Conservation (phyloP, 179 eudicot genomes). For the Nepenthes alata region DNA sequence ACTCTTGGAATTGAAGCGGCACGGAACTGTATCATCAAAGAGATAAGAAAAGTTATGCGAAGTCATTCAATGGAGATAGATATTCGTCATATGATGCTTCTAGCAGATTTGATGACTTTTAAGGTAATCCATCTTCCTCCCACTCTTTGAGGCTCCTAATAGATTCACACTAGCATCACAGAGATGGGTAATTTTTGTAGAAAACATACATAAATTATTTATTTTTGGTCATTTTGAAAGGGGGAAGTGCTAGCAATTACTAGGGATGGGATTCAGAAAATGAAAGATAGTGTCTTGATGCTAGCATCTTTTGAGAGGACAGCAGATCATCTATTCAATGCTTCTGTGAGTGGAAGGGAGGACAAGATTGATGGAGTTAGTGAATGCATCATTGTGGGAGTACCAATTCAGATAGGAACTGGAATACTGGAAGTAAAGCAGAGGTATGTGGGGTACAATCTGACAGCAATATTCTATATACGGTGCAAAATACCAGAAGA, state of each 20-base stretch:
- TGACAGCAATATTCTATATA: no score
- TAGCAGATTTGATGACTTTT: slow-evolving; percentile 84
- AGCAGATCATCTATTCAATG: slow-evolving; percentile 79
- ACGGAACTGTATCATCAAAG: slow-evolving; percentile 49
- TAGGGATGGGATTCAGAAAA: slow-evolving; percentile 63
- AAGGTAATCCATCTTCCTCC: slow-evolving; percentile 31
- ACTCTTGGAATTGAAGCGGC: slow-evolving; percentile 94
- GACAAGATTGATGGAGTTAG: slow-evolving; percentile 84
- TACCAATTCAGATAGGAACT: slow-evolving; percentile 75
- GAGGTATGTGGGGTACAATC: slow-evolving; percentile 27
- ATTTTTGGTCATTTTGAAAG: slow-evolving; percentile 21
- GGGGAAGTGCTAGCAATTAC: slow-evolving; percentile 84
- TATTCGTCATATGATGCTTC: slow-evolving; percentile 91
- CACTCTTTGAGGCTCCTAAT: not conserved
- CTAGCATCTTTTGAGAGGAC: slow-evolving; percentile 94
- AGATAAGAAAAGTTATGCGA: slow-evolving; percentile 62
- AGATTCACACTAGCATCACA: not conserved
- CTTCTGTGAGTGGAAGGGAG: slow-evolving; percentile 67
- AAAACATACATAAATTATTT: not conserved
- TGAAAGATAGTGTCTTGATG: slow-evolving; percentile 92
- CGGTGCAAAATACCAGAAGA: no score
- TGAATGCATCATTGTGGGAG: slow-evolving; percentile 92
- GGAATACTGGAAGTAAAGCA: slow-evolving; percentile 74
- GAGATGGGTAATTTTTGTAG: not conserved
- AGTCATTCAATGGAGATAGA: slow-evolving; percentile 80